Conservation (phyloP, 2,329 filamentous ascomycete species). For the Cordyceps farinosa region DNA sequence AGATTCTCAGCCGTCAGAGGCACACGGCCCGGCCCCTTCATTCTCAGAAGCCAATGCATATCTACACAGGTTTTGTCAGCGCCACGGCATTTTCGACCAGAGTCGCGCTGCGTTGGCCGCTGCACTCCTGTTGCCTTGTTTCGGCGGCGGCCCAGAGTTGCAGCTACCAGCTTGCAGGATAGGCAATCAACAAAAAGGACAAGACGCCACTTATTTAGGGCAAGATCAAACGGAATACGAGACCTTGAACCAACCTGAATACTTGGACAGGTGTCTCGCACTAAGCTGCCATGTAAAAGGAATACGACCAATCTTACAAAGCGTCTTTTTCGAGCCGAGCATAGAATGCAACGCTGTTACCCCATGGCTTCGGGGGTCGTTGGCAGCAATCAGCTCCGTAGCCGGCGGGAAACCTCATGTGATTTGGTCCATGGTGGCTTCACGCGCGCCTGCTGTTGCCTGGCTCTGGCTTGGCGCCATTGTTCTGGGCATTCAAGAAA, state of each 20-base stretch:
- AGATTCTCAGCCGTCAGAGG: background rate
- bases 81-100: background rate
- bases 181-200: background rate
- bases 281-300: slow-evolving; percentile 26
- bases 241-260: background rate
- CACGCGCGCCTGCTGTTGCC: slow-evolving; percentile 6
- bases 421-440: slow-evolving; percentile 27
- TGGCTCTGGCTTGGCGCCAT: slow-evolving; percentile 27
- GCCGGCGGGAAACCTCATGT: slow-evolving; percentile 18
- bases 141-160: background rate
- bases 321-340: slow-evolving; percentile 25
- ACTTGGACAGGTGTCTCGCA: slow-evolving; percentile 24
- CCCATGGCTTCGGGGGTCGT: slow-evolving; percentile 28
- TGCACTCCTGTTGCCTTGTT: background rate
- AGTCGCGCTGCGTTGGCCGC: background rate
- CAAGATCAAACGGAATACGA: background rate
- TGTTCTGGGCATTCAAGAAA: slow-evolving; percentile 22
- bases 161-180: background rate
- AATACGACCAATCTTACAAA: slow-evolving; percentile 26
- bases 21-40: background rate
- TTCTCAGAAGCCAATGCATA: background rate
- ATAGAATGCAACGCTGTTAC: slow-evolving; percentile 29
- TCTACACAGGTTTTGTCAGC: background rate
- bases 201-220: background rate
- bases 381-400: slow-evolving; percentile 25